These are phyloP conservation scores for Coniferiporia sulphurascens DNA, from an alignment of 1,284 basidiomycete genomes.

Conservation along the genomic window DNA sequence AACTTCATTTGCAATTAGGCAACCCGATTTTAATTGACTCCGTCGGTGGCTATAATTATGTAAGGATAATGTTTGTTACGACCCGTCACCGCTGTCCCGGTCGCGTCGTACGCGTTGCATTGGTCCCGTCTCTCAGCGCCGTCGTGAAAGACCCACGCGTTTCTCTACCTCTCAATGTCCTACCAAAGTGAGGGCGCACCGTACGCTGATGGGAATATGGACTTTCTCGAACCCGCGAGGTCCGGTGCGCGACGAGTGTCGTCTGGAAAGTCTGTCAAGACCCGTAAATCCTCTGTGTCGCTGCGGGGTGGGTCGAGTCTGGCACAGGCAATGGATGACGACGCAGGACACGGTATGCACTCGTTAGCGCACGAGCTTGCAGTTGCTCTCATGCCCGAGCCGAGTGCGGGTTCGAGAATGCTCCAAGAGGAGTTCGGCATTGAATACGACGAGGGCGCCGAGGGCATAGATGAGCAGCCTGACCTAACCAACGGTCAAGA, in stretches of 20 bases:
- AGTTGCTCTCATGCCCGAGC: slow-evolving; percentile 78
- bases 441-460: slow-evolving; percentile 79
- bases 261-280: slow-evolving; percentile 1
- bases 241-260: slow-evolving; percentile 1
- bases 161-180: not conserved
- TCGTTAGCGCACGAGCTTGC: slow-evolving; percentile 81
- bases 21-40: not conserved
- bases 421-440: slow-evolving; percentile 81
- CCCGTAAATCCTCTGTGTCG: slow-evolving; percentile 6
- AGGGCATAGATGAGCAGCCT: slow-evolving; percentile 60
- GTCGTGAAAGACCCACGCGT: not conserved
- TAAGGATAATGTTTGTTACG: too few relatives aligned
- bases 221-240: slow-evolving; percentile 2
- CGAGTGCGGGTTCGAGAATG: slow-evolving; percentile 63
- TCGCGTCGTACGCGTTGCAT: not conserved
- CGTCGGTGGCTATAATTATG: too few relatives aligned
- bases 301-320: slow-evolving; percentile 4
- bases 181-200: slow-evolving; percentile 1
- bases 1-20: not conserved
- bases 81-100: too few relatives aligned
- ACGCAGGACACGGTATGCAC: slow-evolving; percentile 38
- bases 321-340: slow-evolving; percentile 5
- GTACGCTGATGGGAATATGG: slow-evolving; percentile 2
- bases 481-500: slow-evolving; percentile 26
- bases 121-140: not conserved